Evolutionary conservation across 352 stramenopile genomes (phyloP), one percentile per base, ranked within the genome.

Genomic region (Phytophthora cactorum): DNA sequence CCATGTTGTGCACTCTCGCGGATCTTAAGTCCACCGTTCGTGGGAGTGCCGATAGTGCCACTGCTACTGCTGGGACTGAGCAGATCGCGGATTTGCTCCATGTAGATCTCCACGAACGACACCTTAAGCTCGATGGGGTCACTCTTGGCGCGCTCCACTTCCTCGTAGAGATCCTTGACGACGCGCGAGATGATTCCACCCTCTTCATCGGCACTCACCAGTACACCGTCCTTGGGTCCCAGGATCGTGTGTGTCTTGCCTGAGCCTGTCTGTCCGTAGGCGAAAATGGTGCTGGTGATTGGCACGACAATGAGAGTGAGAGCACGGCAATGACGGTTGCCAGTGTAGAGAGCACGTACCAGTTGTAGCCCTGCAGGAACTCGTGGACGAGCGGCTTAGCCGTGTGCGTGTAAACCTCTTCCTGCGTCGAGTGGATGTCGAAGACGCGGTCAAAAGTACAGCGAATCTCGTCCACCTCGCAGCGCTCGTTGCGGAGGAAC

Each of bases 241-340:
- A 90, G 66, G 44, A 93, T 91, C 25, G 86, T 93, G 59, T 93
- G 86, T n/a, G 94, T 98, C 66, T 98, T 98, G 53, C 94, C 94
- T 2, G 83, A 96, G 17, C 94, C 93, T 5, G 91, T 97, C 70
- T 97, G 91, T 3, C 91, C 91, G 67, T 97, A 97, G 27, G 87
- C 89, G 55, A 97, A 97, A 51, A 97, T 95, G 39, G 90, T 97
- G 41, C 81, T 66, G 12, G 27, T 52, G 1, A 39, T 29, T 43
- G 17, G 22, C 14, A 43, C 10, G 15, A 32, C 4, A 63, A 3
- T 46, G 28, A 54, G 44, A 52, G 32, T 55, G 0, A 49, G 34
- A 61, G 51, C 34, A 44, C 46, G 10, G 4, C 9, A 5, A 8
- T n/a, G 12, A 28, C 6, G 8, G 1, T 34, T 32, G 17, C 6